phyloP scores from a whole-genome alignment of 257 asterid genomes.

The Ilex asprella region DNA sequence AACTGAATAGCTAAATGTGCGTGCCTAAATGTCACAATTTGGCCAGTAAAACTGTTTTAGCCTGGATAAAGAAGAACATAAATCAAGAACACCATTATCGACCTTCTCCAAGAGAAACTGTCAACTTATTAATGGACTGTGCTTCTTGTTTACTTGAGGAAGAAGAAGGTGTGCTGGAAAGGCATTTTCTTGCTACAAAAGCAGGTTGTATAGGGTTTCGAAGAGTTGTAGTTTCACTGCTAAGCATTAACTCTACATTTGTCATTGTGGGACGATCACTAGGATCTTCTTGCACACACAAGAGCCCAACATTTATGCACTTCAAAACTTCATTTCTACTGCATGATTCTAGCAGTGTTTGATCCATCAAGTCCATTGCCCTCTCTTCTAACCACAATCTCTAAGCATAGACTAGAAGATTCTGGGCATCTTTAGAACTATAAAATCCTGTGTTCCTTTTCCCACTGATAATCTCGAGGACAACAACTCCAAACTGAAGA shows the following conservation, averaged over 20 bases:
- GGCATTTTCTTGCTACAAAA: too few relatives aligned
- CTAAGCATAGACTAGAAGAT: constrained; percentile 28
- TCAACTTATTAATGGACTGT: constrained; percentile 1
- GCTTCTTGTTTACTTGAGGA: neutral
- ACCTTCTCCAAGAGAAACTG: constrained; percentile 10
- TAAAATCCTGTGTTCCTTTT: constrained; percentile 19
- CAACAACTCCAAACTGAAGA: constrained; percentile 25
- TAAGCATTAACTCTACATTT: constrained; percentile 20
- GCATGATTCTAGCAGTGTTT: constrained; percentile 7
- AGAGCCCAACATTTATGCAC: constrained; percentile 23
- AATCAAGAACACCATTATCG: neutral
- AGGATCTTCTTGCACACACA: constrained; percentile 32
- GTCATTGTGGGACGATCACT: constrained; percentile 27
- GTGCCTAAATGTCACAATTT: too few relatives aligned
- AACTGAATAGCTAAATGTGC: too few relatives aligned
- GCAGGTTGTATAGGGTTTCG: constrained; percentile 4
- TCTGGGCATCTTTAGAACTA: constrained; percentile 16
- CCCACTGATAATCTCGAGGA: constrained; percentile 25
- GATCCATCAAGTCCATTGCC: constrained; percentile 14
- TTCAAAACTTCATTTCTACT: constrained; percentile 8
- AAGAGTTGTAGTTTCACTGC: constrained; percentile 10
- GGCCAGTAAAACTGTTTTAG: too few relatives aligned
- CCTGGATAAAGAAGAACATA: too few relatives aligned
- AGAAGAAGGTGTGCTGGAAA: too few relatives aligned
- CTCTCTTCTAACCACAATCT: constrained; percentile 22